Evolutionary conservation across 2,329 filamentous ascomycete genomes (phyloP), one percentile per base, ranked within the genome.

Genomic region (Cercospora zeina): DNA sequence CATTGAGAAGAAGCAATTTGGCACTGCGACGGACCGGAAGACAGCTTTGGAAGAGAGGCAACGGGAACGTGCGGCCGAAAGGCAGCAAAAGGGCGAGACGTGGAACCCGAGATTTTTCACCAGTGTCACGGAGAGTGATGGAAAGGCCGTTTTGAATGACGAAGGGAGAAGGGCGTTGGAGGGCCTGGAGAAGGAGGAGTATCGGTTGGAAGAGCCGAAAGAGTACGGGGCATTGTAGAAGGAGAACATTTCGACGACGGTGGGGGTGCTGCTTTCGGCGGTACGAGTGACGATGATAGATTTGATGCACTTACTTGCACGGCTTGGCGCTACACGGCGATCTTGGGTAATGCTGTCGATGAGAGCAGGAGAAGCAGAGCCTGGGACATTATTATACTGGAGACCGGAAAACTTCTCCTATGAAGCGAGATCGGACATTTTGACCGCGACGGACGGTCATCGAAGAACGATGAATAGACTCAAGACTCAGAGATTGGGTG

Each of bases 31-130:
- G 21, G 86, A 84, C 19, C 80, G 95, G 65, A 99, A 99, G 80
- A 86, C 91, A 63, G 91, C 96, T 71, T 85, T 99, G 10, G 95
- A 99, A 76, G 95, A 99, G 76, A 82, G 83, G 47, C 95, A 99
- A 78, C 84, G 95, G 33, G 85, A 90, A 71, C 93, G 91, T 78
- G 93, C 91, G 1, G 87, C 91, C 24, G 87, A 93, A 73, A 83
- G 95, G 47, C 89, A 93, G 73, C 82, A 83, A 49, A 83, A 83
- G 13, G 85, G 87, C 11, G 83, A 85, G 62, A 83, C 85, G 34
- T 99, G 90, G 87, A 82, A 87, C 68, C 95, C 95, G n/a, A 83
- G 91, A 47, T 99, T 96, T 78, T 99, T 99, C 77, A 87, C 82
- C 0, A 82, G 81, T 3, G 81, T 81, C 0, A 80, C 85, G n/a